Evolutionary conservation across 164 flowering plant genomes (phyloP), one percentile per base, ranked within the genome.

Genomic region (Magnolia changhungtana): DNA sequence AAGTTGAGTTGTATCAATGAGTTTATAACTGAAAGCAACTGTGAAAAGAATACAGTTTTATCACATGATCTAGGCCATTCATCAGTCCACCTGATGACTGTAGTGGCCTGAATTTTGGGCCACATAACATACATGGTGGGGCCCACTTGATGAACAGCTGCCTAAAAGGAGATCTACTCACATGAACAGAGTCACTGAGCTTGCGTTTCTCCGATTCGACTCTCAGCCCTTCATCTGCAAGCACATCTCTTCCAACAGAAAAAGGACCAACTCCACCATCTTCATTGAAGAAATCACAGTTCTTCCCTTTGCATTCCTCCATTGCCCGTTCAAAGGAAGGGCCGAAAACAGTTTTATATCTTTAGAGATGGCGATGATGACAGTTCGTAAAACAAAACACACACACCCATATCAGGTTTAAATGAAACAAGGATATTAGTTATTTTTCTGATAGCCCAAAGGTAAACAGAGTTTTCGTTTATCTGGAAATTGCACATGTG

Each of bases 291-390:
- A 64, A 31, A 45, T 31, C 72, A 29, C 49, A 1, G 51, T 52
- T 7, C 14, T 72, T 72, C 72, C 29, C 64, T 72, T 52, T 51
- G 50, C 71, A 72, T 45, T 84, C 89, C 79, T 74, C 61, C 0
- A 83, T 81, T 63, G 20, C 67, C 63, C 76, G 58, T 69, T 83
- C 82, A 29, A 23, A 27, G 7, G 71, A 73, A 59, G 83, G 72
- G 24, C 95, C 91, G 73, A 91, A 91, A 69, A 91, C 87, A 69
- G 85, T 77, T 71, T 55, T 83, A 75, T 86, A 89, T 67, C 95
- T 91, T 78, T 52, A 1, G 8, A 72, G 27, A 76, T 72, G 50
- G 8, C 14, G 58, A 69, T 19, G 55, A 72, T 52, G 79, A 19
- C 50, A 0, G 18, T 8, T 55, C 61, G 8, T 10, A 13, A 16